A percentile compares a stretch with the other conserved stretches of the same genome.
Evolutionary conservation across 306 rosid genomes (phyloP).

Genomic region (Quercus suber): DNA sequence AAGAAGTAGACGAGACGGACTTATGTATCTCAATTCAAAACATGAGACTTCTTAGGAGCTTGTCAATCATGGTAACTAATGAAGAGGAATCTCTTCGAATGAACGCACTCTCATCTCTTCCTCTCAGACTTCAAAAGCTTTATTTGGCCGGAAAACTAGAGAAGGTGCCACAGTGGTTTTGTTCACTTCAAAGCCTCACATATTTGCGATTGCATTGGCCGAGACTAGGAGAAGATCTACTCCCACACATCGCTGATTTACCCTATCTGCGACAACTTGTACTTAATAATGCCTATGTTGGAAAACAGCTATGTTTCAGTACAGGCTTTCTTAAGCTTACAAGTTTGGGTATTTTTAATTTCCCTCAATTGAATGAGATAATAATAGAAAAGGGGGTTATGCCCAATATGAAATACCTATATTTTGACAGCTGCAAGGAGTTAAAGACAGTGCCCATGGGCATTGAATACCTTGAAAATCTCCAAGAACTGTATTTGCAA

Average conservation of each 20-base stretch:
- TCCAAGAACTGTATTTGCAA: not conserved
- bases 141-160: not conserved
- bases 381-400: not conserved
- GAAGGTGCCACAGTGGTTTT: conserved; percentile 1
- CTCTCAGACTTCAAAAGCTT: not conserved
- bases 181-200: not conserved
- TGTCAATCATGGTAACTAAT: too few relatives aligned
- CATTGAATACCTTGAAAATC: not conserved
- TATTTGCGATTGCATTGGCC: not conserved
- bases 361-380: conserved; percentile 9
- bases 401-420: not conserved
- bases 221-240: not conserved
- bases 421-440: not conserved
- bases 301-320: not conserved
- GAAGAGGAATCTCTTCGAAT: too few relatives aligned
- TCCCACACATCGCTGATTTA: not conserved
- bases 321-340: conserved; percentile 11
- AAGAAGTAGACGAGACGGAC: too few relatives aligned
- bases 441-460: conserved; percentile 10
- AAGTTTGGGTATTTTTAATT: not conserved
- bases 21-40: too few relatives aligned
- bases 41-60: too few relatives aligned
- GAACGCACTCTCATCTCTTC: not conserved
- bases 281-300: not conserved
- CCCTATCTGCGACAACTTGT: not conserved